Evolutionary conservation across 1,284 basidiomycete genomes (phyloP).

Genomic region (Apiotrichum porosum): DNA sequence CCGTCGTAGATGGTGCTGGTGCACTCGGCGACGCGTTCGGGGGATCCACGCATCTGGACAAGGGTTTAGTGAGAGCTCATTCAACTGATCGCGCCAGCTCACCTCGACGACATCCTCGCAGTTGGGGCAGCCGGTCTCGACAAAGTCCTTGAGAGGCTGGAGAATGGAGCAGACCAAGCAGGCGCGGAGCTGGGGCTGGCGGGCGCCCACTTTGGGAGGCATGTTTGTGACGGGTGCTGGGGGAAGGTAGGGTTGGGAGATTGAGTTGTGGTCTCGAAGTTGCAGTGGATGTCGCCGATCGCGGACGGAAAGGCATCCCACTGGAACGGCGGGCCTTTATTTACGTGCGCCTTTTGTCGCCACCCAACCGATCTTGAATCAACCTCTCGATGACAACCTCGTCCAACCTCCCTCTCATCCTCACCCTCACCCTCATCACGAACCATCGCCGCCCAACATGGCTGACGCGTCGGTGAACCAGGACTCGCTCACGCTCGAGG

Average conservation of each 20-base stretch:
- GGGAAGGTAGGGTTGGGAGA: not conserved
- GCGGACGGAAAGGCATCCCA: no score
- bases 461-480: slow-evolving; percentile 49
- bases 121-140: slow-evolving; percentile 85
- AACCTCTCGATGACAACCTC: not conserved
- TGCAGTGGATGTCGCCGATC: not conserved
- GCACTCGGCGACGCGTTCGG: slow-evolving; percentile 77
- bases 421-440: not conserved
- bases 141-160: slow-evolving; percentile 78
- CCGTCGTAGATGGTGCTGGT: slow-evolving; percentile 96
- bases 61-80: no score
- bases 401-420: not conserved
- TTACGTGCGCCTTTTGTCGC: no score
- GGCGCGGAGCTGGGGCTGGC: slow-evolving; percentile 61
- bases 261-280: not conserved
- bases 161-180: slow-evolving; percentile 90
- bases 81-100: not conserved
- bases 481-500: slow-evolving; percentile 76
- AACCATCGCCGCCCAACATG: slow-evolving; percentile 7
- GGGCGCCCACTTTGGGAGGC: slow-evolving; percentile 27
- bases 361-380: slow-evolving; percentile 17
- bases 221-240: no score
- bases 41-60: slow-evolving; percentile 75
- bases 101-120: slow-evolving; percentile 95
- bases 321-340: no score